Percentiles rank a stretch among this genome's conserved stretches.
Evolutionary conservation across 352 stramenopile species (phyloP).

Genomic region (Phytophthora hibernalis): DNA sequence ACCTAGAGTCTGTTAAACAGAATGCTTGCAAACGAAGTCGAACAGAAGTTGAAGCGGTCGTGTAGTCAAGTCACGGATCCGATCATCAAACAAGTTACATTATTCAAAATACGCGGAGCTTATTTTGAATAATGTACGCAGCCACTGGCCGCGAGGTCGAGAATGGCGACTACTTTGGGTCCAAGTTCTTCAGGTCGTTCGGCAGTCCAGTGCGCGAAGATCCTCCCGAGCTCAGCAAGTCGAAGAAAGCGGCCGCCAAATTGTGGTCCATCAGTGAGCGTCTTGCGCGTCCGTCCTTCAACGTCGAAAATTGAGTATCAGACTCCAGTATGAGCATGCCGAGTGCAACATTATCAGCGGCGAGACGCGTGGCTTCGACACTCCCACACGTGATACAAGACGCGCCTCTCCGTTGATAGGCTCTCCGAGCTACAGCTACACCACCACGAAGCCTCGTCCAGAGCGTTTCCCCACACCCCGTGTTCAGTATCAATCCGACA

Average conservation of each 20-base stretch:
- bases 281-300: constrained; percentile 43
- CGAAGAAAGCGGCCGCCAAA: constrained; percentile 30
- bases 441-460: no score
- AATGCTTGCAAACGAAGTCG: background rate
- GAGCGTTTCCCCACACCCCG: no score
- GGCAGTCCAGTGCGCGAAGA: constrained; percentile 46
- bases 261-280: constrained; percentile 56
- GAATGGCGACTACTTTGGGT: constrained; percentile 36
- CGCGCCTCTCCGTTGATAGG: no score
- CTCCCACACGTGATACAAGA: no score
- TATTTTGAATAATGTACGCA: no score
- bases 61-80: background rate
- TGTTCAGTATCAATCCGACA: no score
- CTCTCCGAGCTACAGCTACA: no score
- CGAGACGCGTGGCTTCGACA: no score
- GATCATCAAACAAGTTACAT: no score
- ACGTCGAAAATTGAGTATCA: constrained; percentile 15
- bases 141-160: constrained; percentile 35
- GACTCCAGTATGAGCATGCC: no score
- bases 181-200: constrained; percentile 41
- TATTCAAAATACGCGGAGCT: background rate
- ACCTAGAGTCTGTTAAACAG: no score
- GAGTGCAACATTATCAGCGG: no score
- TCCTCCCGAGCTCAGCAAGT: constrained; percentile 36
- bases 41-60: background rate